Evolutionary conservation across 495 filamentous ascomycete species (phyloP), one percentile per base, ranked within the genome.

Genomic region (Aspergillus baeticus): DNA sequence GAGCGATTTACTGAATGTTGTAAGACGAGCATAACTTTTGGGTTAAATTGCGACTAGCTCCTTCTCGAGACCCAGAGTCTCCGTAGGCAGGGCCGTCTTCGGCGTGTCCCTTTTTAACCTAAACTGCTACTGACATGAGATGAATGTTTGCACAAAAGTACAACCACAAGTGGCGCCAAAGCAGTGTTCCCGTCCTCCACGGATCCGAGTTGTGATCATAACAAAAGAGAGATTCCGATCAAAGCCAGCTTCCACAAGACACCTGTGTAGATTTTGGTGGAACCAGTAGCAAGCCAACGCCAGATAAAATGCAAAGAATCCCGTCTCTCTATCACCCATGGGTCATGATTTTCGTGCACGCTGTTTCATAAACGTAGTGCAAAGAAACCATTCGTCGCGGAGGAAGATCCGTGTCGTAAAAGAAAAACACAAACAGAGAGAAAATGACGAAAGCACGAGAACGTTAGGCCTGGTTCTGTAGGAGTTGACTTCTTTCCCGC

Each of bases 211-310:
- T 69, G 70, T 67, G 55, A 69, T 67, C 45, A 66, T 61, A 63
- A 64, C 59, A 59, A 64, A 68, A 63, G 68, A 60, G 60, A 63
- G 66, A 62, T 67, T 60, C 69, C 62, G 58, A 66, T 72, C 55
- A 65, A 62, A 59, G 61, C 67, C 56, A 66, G 62, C 64, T 69
- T 72, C 69, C 66, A 65, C 67, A 67, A 38, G 67, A 70, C 66
- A 67, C 67, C 62, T 58, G 55, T 62, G 59, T 60, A 70, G 67
- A 72, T 59, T 68, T 64, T 64, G 69, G 63, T 66, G 65, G 66
- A 71, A 69, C 65, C 58, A 70, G 73, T 66, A 77, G 72, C 74
- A 76, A 73, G 72, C 74, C 74, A 79, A 79, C 75, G 75, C 75
- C 75, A 71, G 70, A 76, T 63, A 70, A 63, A 76, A 78, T 74